Evolutionary conservation across 2,329 filamentous ascomycete species (phyloP), one percentile per base, ranked within the genome.

Genomic region (Macrophomina pseudophaseolina): DNA sequence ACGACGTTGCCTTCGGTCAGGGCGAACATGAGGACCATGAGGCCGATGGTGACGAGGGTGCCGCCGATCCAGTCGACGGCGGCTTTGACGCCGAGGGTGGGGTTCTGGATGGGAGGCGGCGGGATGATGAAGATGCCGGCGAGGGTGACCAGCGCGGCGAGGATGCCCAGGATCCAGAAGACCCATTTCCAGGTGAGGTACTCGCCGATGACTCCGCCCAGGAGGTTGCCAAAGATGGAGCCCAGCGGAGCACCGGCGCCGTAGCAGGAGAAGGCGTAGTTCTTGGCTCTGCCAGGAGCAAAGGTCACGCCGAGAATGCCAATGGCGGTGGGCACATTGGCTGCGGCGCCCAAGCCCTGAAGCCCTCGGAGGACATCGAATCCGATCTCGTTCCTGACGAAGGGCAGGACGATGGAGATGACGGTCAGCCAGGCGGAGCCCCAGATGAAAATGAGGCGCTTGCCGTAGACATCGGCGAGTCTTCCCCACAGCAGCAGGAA

Each of bases 301-400:
- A 91, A 90, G 0, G 87, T 90, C 2, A 86, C 85, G 0, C 88
- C 88, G 1, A 91, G 76, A 48, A 91, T 90, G 0, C 89, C 89
- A 72, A 91, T 87, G 0, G 88, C 88, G 0, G 88, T 90, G 0
- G 89, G 88, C 0, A 90, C 87, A 68, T 89, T 90, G 14, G 88
- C 87, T 3, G 89, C 88, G 42, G 86, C 86, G 1, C 88, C 88
- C 78, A 91, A 73, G 2, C 88, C 88, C 69, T 90, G 87, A 16
- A 91, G 78, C 0, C 84, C 89, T 8, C 89, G 81, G 70, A 91
- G 86, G 1, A 90, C 63, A 73, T 90, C 83, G 72, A 91, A 90
- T 5, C 82, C 85, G 68, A 90, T 86, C 75, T 91, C 88, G 65
- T 86, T 86, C 0, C 83, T 84, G 16, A 89, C 73, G 70, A 91